phyloP scores from a whole-genome alignment of 1,139 yeast genomes.

The Yamadazyma blattariae region DNA sequence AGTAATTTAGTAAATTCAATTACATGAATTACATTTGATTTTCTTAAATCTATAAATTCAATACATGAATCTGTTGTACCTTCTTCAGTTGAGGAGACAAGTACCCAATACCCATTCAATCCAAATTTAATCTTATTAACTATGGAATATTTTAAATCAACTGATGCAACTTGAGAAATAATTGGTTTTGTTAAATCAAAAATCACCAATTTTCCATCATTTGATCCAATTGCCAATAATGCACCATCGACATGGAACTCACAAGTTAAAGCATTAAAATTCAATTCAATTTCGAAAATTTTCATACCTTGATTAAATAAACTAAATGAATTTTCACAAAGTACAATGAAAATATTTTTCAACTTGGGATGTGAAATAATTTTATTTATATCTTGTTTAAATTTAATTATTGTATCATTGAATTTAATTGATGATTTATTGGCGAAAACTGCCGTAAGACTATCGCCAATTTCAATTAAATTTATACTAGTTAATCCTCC shows the following conservation, averaged over 20 bases:
- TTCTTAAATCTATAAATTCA: conserved; percentile 61
- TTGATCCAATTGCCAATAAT: conserved; percentile 48
- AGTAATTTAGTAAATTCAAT: conserved; percentile 17
- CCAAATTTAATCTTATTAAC: conserved; percentile 52
- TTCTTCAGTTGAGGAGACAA: conserved; percentile 19
- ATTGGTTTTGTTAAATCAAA: conserved; percentile 42
- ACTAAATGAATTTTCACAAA: conserved; percentile 9
- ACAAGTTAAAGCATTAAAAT: conserved; percentile 23
- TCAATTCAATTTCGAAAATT: conserved; percentile 5
- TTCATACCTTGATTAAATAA: conserved; percentile 7
- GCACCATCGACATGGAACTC: conserved; percentile 68
- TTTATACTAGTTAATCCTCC: conserved; percentile 17
- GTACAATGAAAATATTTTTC: conserved; percentile 9
- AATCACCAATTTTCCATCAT: conserved; percentile 35
- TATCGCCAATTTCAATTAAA: conserved; percentile 12
- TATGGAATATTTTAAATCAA: conserved; percentile 22
- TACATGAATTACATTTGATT: conserved; percentile 31
- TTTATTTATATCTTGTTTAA: conserved; percentile 15
- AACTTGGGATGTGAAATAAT: conserved; percentile 24
- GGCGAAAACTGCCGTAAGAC: conserved; percentile 18
- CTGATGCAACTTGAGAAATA: conserved; percentile 29
- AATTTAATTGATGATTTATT: conserved; percentile 17
- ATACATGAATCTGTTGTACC: conserved; percentile 14
- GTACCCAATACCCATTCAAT: conserved; percentile 69
- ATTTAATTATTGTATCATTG: conserved; percentile 13